phyloP scores from a whole-genome alignment of 257 asterid genomes.

The Nicotiana paniculata region DNA sequence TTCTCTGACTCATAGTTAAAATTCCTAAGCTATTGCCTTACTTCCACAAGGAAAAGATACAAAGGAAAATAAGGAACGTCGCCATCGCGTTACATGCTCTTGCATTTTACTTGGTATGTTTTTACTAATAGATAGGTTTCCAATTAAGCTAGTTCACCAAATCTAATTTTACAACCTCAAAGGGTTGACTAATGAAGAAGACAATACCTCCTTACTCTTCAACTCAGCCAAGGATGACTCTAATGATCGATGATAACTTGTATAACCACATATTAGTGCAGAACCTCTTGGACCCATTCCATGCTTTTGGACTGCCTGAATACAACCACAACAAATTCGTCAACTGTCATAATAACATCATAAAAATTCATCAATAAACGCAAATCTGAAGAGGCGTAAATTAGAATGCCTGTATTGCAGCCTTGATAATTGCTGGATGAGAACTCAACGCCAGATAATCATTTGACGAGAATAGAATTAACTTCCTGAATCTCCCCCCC shows the following conservation, averaged over 20 bases:
- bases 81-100: not conserved
- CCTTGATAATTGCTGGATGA: conserved; percentile 70
- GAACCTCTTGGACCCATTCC: conserved; percentile 99
- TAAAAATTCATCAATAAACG: not conserved
- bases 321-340: conserved; percentile 2
- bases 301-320: conserved; percentile 77
- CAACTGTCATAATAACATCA: not conserved
- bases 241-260: conserved; percentile 76
- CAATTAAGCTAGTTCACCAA: conserved; percentile 2
- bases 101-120: not conserved
- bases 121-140: not conserved
- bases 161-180: not conserved
- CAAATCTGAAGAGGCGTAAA: not conserved
- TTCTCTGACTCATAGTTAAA: not conserved
- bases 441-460: conserved; percentile 96
- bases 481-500: conserved; percentile 52
- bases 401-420: conserved; percentile 59
- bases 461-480: conserved; percentile 80
- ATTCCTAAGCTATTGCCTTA: not conserved
- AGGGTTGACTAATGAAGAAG: not conserved
- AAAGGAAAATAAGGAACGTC: not conserved
- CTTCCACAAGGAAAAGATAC: not conserved
- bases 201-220: conserved; percentile 74
- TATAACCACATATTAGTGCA: conserved; percentile 90
- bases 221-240: conserved; percentile 77